These are phyloP conservation scores for Cyclotella kingstonii DNA, from an alignment of 108 stramenopile genomes.

Conservation along the genomic window DNA sequence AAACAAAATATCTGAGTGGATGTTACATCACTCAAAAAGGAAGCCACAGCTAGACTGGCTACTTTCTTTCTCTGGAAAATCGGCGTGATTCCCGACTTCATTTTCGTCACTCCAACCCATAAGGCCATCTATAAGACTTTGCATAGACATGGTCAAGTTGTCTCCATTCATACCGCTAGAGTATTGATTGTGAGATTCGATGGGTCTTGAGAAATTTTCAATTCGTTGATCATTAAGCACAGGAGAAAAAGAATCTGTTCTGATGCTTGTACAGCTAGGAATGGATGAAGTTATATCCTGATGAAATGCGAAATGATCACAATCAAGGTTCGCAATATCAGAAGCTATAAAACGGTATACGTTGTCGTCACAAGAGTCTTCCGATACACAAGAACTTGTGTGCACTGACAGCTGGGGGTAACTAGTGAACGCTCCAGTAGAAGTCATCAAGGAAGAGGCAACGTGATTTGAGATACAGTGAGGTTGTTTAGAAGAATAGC, in stretches of 20 bases:
- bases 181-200: constrained; percentile 6
- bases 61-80: too few relatives aligned
- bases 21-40: too few relatives aligned
- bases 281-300: constrained; percentile 5
- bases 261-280: not conserved
- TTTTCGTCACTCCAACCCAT: constrained; percentile 82
- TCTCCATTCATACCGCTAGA: constrained; percentile 19
- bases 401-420: constrained; percentile 5
- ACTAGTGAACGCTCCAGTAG: constrained; percentile 14
- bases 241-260: not conserved
- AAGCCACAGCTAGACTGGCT: too few relatives aligned
- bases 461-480: not conserved
- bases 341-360: constrained; percentile 20
- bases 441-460: constrained; percentile 1
- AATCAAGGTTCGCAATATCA: constrained; percentile 23
- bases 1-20: too few relatives aligned
- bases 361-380: constrained; percentile 16
- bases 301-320: constrained; percentile 35
- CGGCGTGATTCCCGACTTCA: constrained; percentile 50
- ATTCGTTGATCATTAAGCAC: not conserved
- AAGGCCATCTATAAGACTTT: constrained; percentile 86
- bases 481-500: too few relatives aligned
- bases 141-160: constrained; percentile 65
- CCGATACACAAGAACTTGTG: constrained; percentile 14
- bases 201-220: not conserved